phyloP scores from a whole-genome alignment of 768 basidiomycete genomes.

The Suillus alpinus region DNA sequence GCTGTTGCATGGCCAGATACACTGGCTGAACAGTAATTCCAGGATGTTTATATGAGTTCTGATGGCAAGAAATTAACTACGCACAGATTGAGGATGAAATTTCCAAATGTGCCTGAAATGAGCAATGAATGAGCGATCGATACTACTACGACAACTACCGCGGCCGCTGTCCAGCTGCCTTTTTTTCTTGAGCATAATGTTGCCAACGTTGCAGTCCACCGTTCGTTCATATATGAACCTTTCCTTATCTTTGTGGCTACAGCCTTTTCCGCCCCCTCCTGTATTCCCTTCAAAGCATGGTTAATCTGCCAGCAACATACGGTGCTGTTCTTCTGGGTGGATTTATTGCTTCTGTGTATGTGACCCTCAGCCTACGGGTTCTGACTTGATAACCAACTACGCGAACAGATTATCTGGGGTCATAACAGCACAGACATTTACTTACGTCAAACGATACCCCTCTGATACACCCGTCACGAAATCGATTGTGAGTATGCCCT shows the following conservation, averaged over 20 bases:
- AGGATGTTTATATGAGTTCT: background rate
- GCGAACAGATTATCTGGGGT: slow-evolving; percentile 24
- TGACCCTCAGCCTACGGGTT: background rate
- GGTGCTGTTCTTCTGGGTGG: slow-evolving; percentile 30
- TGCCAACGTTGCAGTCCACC: background rate
- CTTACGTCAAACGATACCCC: slow-evolving; percentile 30
- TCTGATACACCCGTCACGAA: slow-evolving; percentile 18
- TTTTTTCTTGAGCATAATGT: background rate
- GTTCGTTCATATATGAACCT: background rate
- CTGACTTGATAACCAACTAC: background rate
- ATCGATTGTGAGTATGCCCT: slow-evolving; percentile 21
- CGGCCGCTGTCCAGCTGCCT: background rate
- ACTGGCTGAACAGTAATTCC: background rate
- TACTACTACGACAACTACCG: background rate
- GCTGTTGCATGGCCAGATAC: background rate
- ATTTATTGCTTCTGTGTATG: slow-evolving; percentile 28
- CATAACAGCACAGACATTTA: slow-evolving; percentile 24
- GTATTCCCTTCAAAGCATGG: slow-evolving; percentile 1
- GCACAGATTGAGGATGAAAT: background rate
- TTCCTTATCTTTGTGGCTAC: too few relatives aligned
- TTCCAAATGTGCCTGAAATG: background rate
- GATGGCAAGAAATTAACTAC: background rate
- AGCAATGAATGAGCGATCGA: background rate
- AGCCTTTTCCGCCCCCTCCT: background rate
- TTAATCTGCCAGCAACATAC: slow-evolving; percentile 16